These are phyloP conservation scores for Thelonectria discophora DNA, from an alignment of 2,329 filamentous ascomycete species.

Conservation along the genomic window DNA sequence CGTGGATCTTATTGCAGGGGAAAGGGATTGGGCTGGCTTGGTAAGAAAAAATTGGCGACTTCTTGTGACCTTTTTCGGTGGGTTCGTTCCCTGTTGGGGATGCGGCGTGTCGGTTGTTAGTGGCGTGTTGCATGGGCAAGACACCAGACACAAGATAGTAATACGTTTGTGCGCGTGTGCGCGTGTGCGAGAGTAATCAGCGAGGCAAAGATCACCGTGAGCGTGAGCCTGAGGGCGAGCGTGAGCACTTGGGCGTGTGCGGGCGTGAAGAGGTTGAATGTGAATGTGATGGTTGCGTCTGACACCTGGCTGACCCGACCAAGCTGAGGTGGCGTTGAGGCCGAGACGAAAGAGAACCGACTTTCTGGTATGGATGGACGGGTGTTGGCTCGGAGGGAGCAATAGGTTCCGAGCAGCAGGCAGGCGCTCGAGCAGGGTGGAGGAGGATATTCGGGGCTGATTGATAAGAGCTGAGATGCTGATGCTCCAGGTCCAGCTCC, in stretches of 20 bases:
- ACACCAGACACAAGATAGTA: conserved; percentile 16
- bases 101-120: conserved; percentile 23
- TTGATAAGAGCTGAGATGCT: conserved; percentile 21
- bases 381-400: conserved; percentile 8
- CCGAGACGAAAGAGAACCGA: conserved; percentile 12
- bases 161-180: conserved; percentile 11
- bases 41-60: conserved; percentile 30
- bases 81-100: conserved; percentile 26
- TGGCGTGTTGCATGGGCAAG: conserved; percentile 31
- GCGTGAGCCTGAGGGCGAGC: conserved; percentile 4
- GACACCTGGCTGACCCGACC: conserved; percentile 22
- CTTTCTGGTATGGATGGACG: conserved; percentile 12
- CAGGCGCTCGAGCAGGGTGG: conserved; percentile 8
- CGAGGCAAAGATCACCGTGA: conserved; percentile 7
- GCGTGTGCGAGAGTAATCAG: conserved; percentile 26
- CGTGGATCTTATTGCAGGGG: conserved; percentile 23
- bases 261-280: conserved; percentile 1
- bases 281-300: conserved; percentile 18
- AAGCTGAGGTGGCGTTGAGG: conserved; percentile 9
- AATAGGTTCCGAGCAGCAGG: conserved; percentile 14
- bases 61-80: conserved; percentile 31
- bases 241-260: conserved; percentile 11
- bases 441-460: conserved; percentile 14
- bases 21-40: conserved; percentile 23
- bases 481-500: conserved; percentile 5